Evolutionary conservation across 2,329 filamentous ascomycete genomes (phyloP).

Genomic region (Sporothrix inflata): DNA sequence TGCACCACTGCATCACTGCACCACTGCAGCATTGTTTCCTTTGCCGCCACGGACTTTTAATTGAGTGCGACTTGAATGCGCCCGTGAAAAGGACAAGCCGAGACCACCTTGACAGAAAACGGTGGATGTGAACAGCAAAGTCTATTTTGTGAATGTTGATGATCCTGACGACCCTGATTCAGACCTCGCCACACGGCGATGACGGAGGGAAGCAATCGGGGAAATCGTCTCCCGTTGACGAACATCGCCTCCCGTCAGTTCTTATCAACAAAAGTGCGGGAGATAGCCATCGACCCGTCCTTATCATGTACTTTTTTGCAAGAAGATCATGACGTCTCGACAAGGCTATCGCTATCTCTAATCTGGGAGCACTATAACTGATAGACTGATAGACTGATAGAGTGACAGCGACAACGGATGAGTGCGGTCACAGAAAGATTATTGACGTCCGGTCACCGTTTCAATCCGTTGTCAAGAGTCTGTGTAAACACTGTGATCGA

Average conservation of each 20-base stretch:
- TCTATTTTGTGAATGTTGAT: background rate
- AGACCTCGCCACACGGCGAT: background rate
- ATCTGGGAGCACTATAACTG: background rate
- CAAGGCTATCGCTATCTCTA: background rate
- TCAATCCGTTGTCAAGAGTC: background rate
- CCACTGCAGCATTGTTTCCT: background rate
- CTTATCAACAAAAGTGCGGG: background rate
- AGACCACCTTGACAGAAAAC: background rate
- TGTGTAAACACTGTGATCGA: background rate
- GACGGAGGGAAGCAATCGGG: background rate
- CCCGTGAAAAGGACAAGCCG: background rate
- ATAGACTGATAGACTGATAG: background rate
- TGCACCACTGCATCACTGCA: background rate
- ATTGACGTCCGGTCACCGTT: background rate
- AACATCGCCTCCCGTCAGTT: background rate
- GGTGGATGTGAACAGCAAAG: background rate
- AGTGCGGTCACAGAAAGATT: background rate
- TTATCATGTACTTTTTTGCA: background rate
- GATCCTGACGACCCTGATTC: constrained; percentile 11
- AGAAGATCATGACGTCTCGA: background rate
- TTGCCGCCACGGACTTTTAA: background rate
- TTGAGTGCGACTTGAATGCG: background rate
- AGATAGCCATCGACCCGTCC: too few species aligned
- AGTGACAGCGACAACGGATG: background rate
- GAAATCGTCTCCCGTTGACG: constrained; percentile 1